A percentile compares a stretch with the other conserved stretches of the same genome.
phyloP scores from a whole-genome alignment of 108 stramenopile genomes.

The Skeletonema marinoi region DNA sequence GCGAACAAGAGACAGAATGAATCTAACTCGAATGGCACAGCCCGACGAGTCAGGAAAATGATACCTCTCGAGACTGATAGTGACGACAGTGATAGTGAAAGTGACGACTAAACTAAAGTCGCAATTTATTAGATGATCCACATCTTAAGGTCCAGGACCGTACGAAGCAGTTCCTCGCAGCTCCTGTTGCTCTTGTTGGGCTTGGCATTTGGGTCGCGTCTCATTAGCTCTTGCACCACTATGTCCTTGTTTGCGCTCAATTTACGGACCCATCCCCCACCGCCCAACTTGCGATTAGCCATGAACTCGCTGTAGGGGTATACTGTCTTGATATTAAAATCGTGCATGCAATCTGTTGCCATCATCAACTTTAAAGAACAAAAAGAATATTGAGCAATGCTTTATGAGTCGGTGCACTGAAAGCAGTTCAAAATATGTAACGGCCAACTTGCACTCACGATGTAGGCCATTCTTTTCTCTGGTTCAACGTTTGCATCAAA shows the following conservation, averaged over 20 bases:
- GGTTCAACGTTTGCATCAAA: not conserved
- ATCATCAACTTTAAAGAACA: slow-evolving; percentile 8
- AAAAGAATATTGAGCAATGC: not conserved
- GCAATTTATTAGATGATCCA: too few species aligned
- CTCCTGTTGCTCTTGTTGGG: not conserved
- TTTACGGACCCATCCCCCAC: not conserved
- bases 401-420: not conserved
- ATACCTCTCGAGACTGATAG: too few species aligned
- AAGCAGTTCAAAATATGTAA: not conserved
- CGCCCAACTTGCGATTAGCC: not conserved
- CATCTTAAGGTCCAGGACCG: too few species aligned
- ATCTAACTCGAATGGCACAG: too few species aligned
- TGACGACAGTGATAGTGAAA: too few species aligned
- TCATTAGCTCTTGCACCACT: not conserved
- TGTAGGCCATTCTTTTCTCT: not conserved
- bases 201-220: not conserved
- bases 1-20: too few species aligned
- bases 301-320: not conserved
- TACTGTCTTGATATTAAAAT: not conserved
- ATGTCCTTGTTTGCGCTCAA: slow-evolving; percentile 1
- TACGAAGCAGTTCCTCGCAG: not conserved
- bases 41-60: too few species aligned
- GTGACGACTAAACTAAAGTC: too few species aligned
- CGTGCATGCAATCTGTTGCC: not conserved
- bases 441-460: not conserved